A percentile compares a stretch with the other conserved stretches of the same genome.
Conservation (phyloP, 805 yeast genomes). For the Candida oleophila region DNA sequence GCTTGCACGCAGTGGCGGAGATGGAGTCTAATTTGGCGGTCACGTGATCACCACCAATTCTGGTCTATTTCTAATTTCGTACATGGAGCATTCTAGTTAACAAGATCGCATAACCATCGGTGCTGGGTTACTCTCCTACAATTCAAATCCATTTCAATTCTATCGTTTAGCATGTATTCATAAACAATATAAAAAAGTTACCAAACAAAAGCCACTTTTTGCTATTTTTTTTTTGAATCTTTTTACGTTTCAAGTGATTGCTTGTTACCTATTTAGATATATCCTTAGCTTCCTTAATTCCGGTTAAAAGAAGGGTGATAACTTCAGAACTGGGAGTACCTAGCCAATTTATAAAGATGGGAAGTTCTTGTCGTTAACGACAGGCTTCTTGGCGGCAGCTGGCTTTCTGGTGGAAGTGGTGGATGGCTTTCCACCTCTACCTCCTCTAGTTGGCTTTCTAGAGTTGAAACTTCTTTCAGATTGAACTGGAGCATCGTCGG, state of each 20-base stretch:
- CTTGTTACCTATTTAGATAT: not conserved
- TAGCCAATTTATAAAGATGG: constrained; percentile 52
- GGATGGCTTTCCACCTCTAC: constrained; percentile 27
- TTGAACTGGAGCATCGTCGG: constrained; percentile 51
- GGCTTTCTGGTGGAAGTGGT: constrained; percentile 31
- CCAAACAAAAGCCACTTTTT: not conserved
- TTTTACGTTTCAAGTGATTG: too few species aligned
- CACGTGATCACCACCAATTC: too few species aligned
- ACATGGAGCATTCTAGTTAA: too few species aligned
- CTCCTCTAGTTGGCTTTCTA: constrained; percentile 12
- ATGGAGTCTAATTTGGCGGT: too few species aligned
- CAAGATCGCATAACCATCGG: too few species aligned
- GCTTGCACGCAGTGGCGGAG: too few species aligned
- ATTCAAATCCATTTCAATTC: not conserved
- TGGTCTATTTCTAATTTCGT: too few species aligned
- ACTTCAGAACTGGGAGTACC: not conserved
- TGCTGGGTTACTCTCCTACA: not conserved
- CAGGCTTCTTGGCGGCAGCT: constrained; percentile 33
- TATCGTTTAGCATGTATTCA: constrained; percentile 4
- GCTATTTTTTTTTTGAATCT: not conserved
- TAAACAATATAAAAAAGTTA: constrained; percentile 4
- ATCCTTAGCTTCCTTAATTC: not conserved
- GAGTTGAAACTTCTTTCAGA: constrained; percentile 9
- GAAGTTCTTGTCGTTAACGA: constrained; percentile 62
- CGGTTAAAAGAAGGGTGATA: not conserved